Base-by-base conservation (phyloP, 1,284 basidiomycete species). In the Neolentinus lepideus region DNA sequence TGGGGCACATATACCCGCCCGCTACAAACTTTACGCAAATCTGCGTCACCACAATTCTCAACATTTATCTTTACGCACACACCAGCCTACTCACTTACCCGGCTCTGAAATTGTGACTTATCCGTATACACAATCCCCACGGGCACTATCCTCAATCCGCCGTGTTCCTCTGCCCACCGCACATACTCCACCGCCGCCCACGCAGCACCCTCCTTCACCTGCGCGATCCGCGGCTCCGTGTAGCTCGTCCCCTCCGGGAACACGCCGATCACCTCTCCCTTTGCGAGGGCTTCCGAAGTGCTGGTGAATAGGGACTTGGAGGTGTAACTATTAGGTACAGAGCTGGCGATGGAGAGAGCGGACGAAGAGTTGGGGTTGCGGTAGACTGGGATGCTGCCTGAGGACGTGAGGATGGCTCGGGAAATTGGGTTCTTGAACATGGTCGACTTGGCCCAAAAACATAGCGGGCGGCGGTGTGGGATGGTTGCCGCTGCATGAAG, bases 181-280 rank as follows among this genome's bases (percentile, higher is more conserved):
- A 78, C 71, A 69, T 84, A 91, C 66, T 92, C 89, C 52, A 92
- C 78, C 2, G 85, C 88, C n/a, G 85, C 81, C 83, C 89, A 90
- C 2, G 83, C 81, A 0, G 83, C 81, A 1, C 90, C 90, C 58
- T 89, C 83, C 70, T 90, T 83, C 51, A 91, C 73, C 43, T 84
- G 81, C 43, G 83, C 76, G 55, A 92, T 80, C 11, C 77, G 72
- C 1, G 87, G 84, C 58, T 85, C 79, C 0, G 87, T 89, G 58
- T 79, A 79, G 56, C 74, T 77, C 38, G 76, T 77, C 10, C 88
- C 89, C 62, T 92, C 89, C 0, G 88, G 88, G 63, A 92, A 92
- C 6, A 92, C 78, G 1, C 84, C 88, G 16, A 93, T 78, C 8
- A 81, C 81, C 56, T 83, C 77, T 6, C 78, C 79, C 2, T 66